Percentiles rank a stretch among this genome's conserved stretches.
phyloP scores from a whole-genome alignment of 2,329 filamentous ascomycete genomes.

The Aspergillus alliaceus region DNA sequence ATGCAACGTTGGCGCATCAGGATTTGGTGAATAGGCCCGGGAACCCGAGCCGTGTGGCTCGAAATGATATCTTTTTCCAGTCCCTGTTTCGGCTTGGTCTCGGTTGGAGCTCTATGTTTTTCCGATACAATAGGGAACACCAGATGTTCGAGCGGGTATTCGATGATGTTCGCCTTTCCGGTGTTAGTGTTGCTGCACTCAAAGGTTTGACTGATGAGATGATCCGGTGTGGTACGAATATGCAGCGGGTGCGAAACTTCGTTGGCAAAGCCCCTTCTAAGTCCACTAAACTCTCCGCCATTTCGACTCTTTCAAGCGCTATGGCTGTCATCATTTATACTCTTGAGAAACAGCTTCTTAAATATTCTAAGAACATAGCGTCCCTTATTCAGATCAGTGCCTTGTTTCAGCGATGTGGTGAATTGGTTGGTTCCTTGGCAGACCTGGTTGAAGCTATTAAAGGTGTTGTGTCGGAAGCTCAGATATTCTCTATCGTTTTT shows the following conservation, averaged over 20 bases:
- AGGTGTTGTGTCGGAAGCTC: constrained; percentile 56
- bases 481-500: constrained; percentile 63
- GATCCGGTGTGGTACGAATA: constrained; percentile 36
- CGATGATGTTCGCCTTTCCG: constrained; percentile 49
- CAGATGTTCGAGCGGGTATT: constrained; percentile 42
- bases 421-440: constrained; percentile 36
- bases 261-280: constrained; percentile 28
- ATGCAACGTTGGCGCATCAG: constrained; percentile 36
- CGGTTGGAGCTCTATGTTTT: constrained; percentile 47
- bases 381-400: constrained; percentile 40
- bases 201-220: constrained; percentile 32
- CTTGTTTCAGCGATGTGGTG: constrained; percentile 39
- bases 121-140: constrained; percentile 38
- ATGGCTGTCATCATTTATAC: constrained; percentile 36
- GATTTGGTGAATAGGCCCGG: constrained; percentile 18
- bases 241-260: constrained; percentile 39
- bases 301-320: constrained; percentile 37
- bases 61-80: constrained; percentile 39
- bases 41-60: constrained; percentile 32
- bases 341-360: constrained; percentile 37
- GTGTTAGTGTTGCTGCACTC: constrained; percentile 48
- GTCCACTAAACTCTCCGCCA: constrained; percentile 27
- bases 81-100: constrained; percentile 43
- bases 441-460: constrained; percentile 47
- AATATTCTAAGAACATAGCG: constrained; percentile 21